A percentile compares a stretch with the other conserved stretches of the same genome.
Evolutionary conservation across 371 early-diverging fungal species (phyloP).

Genomic region (Zopfochytrium polystomum): DNA sequence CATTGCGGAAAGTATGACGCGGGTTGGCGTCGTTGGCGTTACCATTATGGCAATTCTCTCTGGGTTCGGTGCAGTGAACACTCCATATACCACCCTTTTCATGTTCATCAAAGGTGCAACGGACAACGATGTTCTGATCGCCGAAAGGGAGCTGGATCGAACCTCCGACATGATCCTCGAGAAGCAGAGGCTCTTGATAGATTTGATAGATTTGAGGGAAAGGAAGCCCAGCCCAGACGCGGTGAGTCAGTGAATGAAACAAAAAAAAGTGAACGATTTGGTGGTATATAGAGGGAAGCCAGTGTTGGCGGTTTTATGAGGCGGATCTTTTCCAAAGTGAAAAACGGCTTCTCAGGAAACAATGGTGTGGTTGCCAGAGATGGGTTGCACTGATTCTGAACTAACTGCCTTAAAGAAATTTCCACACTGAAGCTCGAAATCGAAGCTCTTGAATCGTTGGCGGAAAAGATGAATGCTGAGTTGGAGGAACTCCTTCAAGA

Average conservation of each 20-base stretch:
- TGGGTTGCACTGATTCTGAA: neutral
- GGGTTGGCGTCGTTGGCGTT: constrained; percentile 85
- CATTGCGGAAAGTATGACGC: constrained; percentile 70
- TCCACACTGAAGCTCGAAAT: constrained; percentile 46
- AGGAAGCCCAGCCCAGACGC: no score
- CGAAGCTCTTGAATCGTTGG: constrained; percentile 60
- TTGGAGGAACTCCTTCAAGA: constrained; percentile 62
- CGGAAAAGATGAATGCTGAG: constrained; percentile 58
- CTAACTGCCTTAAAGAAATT: neutral
- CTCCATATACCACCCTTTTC: constrained; percentile 71
- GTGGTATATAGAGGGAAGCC: neutral
- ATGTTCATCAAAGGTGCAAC: constrained; percentile 58
- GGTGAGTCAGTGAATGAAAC: no score
- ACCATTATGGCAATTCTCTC: constrained; percentile 88
- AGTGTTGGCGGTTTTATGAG: constrained; percentile 14
- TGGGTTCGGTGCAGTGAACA: constrained; percentile 91
- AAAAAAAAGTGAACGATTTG: neutral
- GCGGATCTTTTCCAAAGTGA: constrained; percentile 13
- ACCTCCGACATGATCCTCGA: constrained; percentile 54
- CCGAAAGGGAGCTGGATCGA: constrained; percentile 57
- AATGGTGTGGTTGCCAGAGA: neutral
- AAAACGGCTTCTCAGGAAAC: constrained; percentile 2
- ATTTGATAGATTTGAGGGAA: constrained; percentile 4
- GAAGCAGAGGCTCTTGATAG: constrained; percentile 45
- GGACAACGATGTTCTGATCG: constrained; percentile 13